A percentile compares a stretch with the other conserved stretches of the same genome.
Evolutionary conservation across 2,329 filamentous ascomycete genomes (phyloP).

Genomic region (Epichloe glyceriae): DNA sequence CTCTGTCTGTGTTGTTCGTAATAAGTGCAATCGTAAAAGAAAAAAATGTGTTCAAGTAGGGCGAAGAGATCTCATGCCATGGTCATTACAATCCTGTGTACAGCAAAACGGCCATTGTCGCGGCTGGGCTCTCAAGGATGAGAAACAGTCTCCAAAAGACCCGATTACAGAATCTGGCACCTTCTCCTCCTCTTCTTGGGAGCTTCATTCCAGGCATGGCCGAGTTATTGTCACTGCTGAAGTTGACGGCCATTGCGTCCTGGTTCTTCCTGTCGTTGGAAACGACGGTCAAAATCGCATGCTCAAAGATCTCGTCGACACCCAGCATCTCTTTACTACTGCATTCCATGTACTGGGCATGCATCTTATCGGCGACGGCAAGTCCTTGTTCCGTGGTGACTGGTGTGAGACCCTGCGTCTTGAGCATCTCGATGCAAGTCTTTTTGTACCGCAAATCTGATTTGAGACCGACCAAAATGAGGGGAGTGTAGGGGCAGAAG

Average conservation of each 20-base stretch:
- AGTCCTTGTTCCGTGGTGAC: constrained; percentile 85
- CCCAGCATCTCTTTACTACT: constrained; percentile 95
- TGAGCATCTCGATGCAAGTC: constrained; percentile 96
- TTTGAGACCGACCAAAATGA: constrained; percentile 92
- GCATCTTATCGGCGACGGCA: constrained; percentile 84
- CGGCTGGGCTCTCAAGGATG: not conserved
- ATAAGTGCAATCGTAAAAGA: constrained; percentile 20
- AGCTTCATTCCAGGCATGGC: constrained; percentile 30
- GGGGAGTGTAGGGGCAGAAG: constrained; percentile 94
- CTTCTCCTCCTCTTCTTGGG: constrained; percentile 73
- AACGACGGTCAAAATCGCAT: constrained; percentile 81
- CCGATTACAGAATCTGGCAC: constrained; percentile 60
- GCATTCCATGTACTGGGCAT: constrained; percentile 92
- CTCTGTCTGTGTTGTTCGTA: constrained; percentile 10
- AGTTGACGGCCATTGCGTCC: constrained; percentile 31
- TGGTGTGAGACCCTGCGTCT: constrained; percentile 90
- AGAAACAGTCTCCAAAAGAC: not conserved
- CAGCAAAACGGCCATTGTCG: not conserved
- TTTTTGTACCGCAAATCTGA: constrained; percentile 92
- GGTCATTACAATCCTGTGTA: constrained; percentile 28
- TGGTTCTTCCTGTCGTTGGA: constrained; percentile 59
- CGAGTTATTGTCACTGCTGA: constrained; percentile 24
- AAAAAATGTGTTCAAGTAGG: constrained; percentile 22
- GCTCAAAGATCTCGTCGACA: constrained; percentile 92
- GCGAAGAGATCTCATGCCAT: constrained; percentile 8